These are phyloP conservation scores for Alternaria sp. DNA, from an alignment of 2,329 filamentous ascomycete species.

Conservation along the genomic window DNA sequence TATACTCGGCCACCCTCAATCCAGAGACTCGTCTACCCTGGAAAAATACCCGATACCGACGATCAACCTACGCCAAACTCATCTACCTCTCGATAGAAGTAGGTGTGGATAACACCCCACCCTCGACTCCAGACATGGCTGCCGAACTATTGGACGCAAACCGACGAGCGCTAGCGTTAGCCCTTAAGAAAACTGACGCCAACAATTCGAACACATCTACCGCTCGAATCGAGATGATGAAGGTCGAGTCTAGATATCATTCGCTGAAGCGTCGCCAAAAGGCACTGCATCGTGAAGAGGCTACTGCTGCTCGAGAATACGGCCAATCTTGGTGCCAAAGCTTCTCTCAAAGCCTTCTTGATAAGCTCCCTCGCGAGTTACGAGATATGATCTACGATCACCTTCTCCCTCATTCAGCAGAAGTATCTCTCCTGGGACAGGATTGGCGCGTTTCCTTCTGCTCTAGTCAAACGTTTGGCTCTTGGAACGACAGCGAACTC, in stretches of 20 bases:
- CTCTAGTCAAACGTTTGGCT: background rate
- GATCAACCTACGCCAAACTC: background rate
- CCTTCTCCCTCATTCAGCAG: background rate
- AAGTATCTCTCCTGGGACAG: background rate
- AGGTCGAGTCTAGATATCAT: background rate
- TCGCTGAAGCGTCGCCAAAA: background rate
- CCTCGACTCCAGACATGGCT: background rate
- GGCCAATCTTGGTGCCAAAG: background rate
- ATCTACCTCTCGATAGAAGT: background rate
- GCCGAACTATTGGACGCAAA: background rate
- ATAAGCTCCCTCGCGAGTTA: background rate
- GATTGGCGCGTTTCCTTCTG: background rate
- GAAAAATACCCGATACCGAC: background rate
- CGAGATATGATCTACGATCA: background rate
- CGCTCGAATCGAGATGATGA: background rate
- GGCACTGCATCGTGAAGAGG: background rate
- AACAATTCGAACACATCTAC: background rate
- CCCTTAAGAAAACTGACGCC: background rate
- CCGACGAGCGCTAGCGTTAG: background rate
- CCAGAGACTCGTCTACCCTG: background rate
- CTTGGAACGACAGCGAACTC: background rate
- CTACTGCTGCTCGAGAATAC: background rate
- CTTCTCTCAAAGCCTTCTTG: background rate
- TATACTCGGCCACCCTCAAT: background rate
- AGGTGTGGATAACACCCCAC: background rate